Evolutionary conservation across 805 yeast species (phyloP).

Genomic region (Blastobotrys chiropterorum): DNA sequence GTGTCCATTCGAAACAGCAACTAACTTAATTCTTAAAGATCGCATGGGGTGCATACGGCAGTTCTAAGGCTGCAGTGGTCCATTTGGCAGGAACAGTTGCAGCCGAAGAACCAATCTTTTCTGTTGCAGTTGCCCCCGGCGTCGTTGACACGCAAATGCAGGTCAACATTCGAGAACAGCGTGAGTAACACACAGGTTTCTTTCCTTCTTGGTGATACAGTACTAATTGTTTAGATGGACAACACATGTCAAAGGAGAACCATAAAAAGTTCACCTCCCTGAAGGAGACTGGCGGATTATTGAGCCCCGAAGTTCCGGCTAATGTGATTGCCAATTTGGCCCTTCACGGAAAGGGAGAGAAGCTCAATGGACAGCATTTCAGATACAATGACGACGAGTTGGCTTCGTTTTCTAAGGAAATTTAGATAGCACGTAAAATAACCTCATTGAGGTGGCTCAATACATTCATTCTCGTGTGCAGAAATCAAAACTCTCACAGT

Average conservation of each 20-base stretch:
- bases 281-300: constrained; percentile 49
- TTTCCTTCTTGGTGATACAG: background rate
- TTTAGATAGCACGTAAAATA: no score
- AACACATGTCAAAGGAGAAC: constrained; percentile 54
- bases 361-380: constrained; percentile 60
- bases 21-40: constrained; percentile 24
- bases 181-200: constrained; percentile 17
- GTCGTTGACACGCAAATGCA: constrained; percentile 94
- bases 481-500: no score
- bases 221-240: constrained; percentile 32
- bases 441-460: no score
- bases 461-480: no score
- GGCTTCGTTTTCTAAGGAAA: background rate
- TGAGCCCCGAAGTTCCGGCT: constrained; percentile 71
- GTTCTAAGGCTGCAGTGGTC: constrained; percentile 87
- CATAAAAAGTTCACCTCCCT: constrained; percentile 59
- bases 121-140: constrained; percentile 85
- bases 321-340: constrained; percentile 62
- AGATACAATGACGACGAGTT: constrained; percentile 38
- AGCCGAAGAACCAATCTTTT: constrained; percentile 57
- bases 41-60: constrained; percentile 91
- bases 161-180: constrained; percentile 59
- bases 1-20: background rate
- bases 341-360: constrained; percentile 47
- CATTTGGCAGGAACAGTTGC: constrained; percentile 64